Base-by-base conservation (phyloP, 495 filamentous ascomycete species). In the Xylaria cubensis region DNA sequence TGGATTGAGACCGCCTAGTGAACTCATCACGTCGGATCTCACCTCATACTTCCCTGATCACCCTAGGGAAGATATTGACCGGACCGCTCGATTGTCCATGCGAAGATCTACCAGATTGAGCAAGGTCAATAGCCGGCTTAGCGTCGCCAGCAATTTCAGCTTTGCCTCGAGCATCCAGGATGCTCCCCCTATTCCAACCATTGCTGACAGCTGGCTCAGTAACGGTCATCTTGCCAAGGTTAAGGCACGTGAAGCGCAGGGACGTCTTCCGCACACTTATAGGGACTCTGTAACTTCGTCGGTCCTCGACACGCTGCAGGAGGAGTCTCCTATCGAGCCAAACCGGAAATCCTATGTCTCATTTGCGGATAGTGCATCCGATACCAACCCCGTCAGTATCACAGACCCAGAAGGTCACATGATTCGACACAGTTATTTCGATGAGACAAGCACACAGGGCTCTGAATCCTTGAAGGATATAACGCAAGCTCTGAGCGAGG, bases 11-110 rank as follows among this genome's bases (percentile, higher is more conserved):
- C 96, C 96, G 21, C 97, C 97, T 3, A 97, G 94, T 80, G 97
- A 98, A 83, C 87, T 99, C 83, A 98, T 99, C 77, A 96, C 95
- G 59, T 94, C 94, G 36, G 96, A 99, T 78, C 86, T 98, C 51
- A 92, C 92, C 15, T 95, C 95, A 8, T 99, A 98, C 83, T 99
- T 99, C 88, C 96, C 96, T 2, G 95, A 97, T 75, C 94, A 97
- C 77, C 91, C 93, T 48, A 89, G 92, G 64, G 94, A 97, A 78
- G 93, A 94, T 69, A 97, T 99, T 72, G 97, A 97, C 76, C 89
- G 93, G 76, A 98, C 96, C 0, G 93, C 97, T 73, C 92, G 94
- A 50, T 89, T 97, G 82, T 97, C 94, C 2, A 90, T 97, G 75
- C 88, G 96, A 56, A 89, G 96, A 78, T 98, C 96, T 51, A 91